Evolutionary conservation across 768 basidiomycete genomes (phyloP), one percentile per base, ranked within the genome.

Genomic region (Coprinopsis sp.): DNA sequence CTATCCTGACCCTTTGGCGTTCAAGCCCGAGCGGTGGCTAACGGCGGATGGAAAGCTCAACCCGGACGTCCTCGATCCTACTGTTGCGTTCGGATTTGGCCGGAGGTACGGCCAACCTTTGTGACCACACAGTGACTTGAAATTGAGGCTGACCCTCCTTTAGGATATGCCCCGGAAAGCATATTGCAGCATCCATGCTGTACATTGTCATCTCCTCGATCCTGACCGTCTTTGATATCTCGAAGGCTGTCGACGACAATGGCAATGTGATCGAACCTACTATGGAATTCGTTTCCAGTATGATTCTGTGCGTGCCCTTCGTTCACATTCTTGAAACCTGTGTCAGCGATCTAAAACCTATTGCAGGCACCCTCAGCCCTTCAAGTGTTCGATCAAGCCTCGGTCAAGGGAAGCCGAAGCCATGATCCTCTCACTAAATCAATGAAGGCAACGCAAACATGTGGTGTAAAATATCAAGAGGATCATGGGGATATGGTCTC

Each of bases 361-460:
- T 33, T 31, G 36, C 37, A 63, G 62, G 37, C 58, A 51, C 11
- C 62, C 62, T 5, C 52, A 52, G 10, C 53, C 43, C 2, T 62
- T 64, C 47, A 46, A 56, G 29, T 64, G 58, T 34, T 55, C 52
- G 39, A 55, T 64, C 33, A 55, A 57, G 31, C 62, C 62, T 12
- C 52, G 62, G 47, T 59, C 51, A 25, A 51, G 51, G 43, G 61
- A 58, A 29, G 56, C 60, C 19, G 53, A 54, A 27, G 36, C 12
- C 10, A 13, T 51, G 30, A 44, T 54, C 5, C n/a, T 12, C 21
- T 30, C 30, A 8, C 41, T 43, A n/a, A n/a, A n/a, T n/a, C n/a
- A n/a, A n/a, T n/a, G n/a, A n/a, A n/a, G n/a, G n/a, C n/a, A n/a
- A n/a, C n/a, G n/a, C n/a, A n/a, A n/a, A n/a, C n/a, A n/a, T n/a